A percentile compares a stretch with the other conserved stretches of the same genome.
These are phyloP conservation scores for Phytophthora lateralis DNA, from an alignment of 352 stramenopile species.

Conservation along the genomic window DNA sequence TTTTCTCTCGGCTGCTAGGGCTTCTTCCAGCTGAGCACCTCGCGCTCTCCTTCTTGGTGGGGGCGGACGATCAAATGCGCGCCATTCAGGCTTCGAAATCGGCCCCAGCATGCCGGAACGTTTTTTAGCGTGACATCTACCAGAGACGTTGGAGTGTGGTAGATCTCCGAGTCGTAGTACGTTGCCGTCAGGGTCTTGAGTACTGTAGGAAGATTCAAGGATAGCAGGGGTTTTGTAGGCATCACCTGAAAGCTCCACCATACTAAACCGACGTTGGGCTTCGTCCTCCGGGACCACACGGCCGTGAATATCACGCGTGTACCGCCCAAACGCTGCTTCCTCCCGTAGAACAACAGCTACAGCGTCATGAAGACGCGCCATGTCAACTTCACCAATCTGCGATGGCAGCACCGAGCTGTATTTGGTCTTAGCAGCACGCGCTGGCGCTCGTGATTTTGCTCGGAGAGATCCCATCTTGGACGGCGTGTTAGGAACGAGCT, in stretches of 20 bases:
- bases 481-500: conserved; percentile 53
- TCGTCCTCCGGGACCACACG: conserved; percentile 71
- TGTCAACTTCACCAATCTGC: conserved; percentile 86
- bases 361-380: conserved; percentile 75
- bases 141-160: conserved; percentile 17
- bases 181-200: conserved; percentile 22
- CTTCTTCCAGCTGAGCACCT: conserved; percentile 74
- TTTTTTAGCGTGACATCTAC: conserved; percentile 67
- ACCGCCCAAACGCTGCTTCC: conserved; percentile 66
- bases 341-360: conserved; percentile 74
- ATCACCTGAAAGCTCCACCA: conserved; percentile 62
- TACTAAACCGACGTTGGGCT: conserved; percentile 51
- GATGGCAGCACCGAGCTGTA: conserved; percentile 49
- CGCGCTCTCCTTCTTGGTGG: conserved; percentile 56
- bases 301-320: conserved; percentile 72
- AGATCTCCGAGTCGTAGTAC: conserved; percentile 5
- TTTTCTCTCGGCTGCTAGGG: conserved; percentile 51
- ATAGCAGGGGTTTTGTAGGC: conserved; percentile 42
- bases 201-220: conserved; percentile 12
- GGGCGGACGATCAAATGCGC: conserved; percentile 36
- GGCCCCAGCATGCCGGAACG: conserved; percentile 67
- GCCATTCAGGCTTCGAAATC: conserved; percentile 63
- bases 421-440: conserved; percentile 13
- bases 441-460: conserved; percentile 18
- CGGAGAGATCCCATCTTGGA: conserved; percentile 15